Conservation (phyloP, 208 protist species). For the Leptomonas pyrrhocoris region DNA sequence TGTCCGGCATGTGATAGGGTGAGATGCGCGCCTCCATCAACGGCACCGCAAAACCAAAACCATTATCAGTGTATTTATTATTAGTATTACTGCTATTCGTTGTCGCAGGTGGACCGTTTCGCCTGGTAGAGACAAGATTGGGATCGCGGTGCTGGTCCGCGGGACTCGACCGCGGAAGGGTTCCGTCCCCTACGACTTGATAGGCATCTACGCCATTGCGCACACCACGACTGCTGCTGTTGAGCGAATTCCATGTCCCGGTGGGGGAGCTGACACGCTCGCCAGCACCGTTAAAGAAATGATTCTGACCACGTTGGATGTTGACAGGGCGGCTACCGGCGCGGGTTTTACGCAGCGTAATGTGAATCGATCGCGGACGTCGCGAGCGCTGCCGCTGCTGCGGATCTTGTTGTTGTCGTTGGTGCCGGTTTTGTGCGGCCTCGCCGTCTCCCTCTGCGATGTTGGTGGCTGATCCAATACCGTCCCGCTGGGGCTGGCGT, state of each 20-base stretch:
- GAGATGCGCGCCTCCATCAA: not conserved
- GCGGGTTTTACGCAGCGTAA: slow-evolving; percentile 42
- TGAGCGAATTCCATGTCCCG: too few species aligned
- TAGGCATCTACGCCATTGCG: not conserved
- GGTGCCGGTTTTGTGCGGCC: not conserved
- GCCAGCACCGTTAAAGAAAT: not conserved
- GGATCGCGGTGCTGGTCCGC: not conserved
- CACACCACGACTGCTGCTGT: not conserved
- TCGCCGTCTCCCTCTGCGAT: not conserved
- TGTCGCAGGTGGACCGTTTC: too few species aligned
- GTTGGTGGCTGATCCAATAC: not conserved
- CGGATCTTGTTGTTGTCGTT: slow-evolving; percentile 4
- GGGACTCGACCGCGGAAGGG: not conserved
- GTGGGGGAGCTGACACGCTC: slow-evolving; percentile 3
- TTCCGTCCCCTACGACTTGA: not conserved
- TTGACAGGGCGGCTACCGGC: slow-evolving; percentile 38
- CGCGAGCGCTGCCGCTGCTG: slow-evolving; percentile 7
- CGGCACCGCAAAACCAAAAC: not conserved
- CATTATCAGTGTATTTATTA: not conserved
- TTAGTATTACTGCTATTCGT: not conserved
- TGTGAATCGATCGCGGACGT: slow-evolving; percentile 37
- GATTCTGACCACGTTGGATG: slow-evolving; percentile 19
- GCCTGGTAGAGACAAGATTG: too few species aligned
- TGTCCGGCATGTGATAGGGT: not conserved
- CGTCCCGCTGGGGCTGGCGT: slow-evolving; percentile 7